phyloP scores from a whole-genome alignment of 2,329 filamentous ascomycete genomes.

The Trichoderma sp. region DNA sequence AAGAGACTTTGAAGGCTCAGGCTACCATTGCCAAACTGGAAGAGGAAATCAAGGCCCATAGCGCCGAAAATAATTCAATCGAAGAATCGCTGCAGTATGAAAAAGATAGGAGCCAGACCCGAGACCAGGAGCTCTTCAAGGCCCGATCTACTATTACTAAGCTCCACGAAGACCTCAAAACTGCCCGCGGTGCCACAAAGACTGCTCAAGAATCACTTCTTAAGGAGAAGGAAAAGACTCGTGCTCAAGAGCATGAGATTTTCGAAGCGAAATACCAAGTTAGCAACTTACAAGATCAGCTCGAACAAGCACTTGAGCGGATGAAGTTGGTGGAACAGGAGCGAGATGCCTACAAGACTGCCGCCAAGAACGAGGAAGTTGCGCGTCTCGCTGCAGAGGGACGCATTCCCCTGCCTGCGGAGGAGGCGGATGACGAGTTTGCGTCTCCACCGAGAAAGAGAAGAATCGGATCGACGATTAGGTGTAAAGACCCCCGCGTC shows the following conservation, averaged over 20 bases:
- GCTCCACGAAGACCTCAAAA: slow-evolving; percentile 72
- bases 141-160: slow-evolving; percentile 71
- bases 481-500: slow-evolving; percentile 46
- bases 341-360: slow-evolving; percentile 72
- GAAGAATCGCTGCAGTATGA: slow-evolving; percentile 59
- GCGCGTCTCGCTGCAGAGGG: slow-evolving; percentile 74
- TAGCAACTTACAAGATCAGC: slow-evolving; percentile 67
- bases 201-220: slow-evolving; percentile 63
- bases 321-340: slow-evolving; percentile 72
- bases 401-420: slow-evolving; percentile 65
- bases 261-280: slow-evolving; percentile 69
- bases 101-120: slow-evolving; percentile 13
- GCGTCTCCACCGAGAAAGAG: slow-evolving; percentile 60
- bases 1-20: slow-evolving; percentile 74
- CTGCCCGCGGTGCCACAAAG: slow-evolving; percentile 57
- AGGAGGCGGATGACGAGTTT: slow-evolving; percentile 64
- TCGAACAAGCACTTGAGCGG: slow-evolving; percentile 65
- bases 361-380: slow-evolving; percentile 73
- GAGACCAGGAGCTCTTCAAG: slow-evolving; percentile 69
- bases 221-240: slow-evolving; percentile 64
- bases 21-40: slow-evolving; percentile 70
- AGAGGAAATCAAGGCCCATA: slow-evolving; percentile 69
- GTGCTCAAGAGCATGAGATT: slow-evolving; percentile 68
- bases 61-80: slow-evolving; percentile 58
- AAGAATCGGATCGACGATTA: slow-evolving; percentile 32